These are phyloP conservation scores for Diaporthe citriasiana DNA, from an alignment of 2,329 filamentous ascomycete species.

Conservation along the genomic window DNA sequence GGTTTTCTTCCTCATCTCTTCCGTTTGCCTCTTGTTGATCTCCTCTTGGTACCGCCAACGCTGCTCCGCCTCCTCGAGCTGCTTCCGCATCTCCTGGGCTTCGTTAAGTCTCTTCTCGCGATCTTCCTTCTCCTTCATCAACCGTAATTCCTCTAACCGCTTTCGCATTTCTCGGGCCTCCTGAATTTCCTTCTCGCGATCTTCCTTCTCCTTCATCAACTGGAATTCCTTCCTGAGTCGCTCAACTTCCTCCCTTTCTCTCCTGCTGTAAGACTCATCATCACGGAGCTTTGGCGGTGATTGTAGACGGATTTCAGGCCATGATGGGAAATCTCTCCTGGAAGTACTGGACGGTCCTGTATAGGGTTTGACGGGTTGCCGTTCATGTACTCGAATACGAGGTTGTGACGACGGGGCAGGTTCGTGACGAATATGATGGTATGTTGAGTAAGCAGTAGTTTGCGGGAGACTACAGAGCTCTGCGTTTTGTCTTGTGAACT, in stretches of 20 bases:
- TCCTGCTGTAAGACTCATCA: neutral
- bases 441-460: too few species aligned
- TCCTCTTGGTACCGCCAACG: neutral
- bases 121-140: neutral
- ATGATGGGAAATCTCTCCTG: neutral
- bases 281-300: neutral
- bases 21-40: neutral
- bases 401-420: neutral
- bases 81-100: neutral
- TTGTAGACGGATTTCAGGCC: neutral
- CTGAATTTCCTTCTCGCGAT: neutral
- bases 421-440: neutral
- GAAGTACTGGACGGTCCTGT: neutral
- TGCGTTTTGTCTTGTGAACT: neutral
- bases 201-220: neutral
- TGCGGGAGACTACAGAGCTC: neutral
- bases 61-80: neutral
- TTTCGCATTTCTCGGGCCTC: neutral
- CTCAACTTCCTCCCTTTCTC: neutral
- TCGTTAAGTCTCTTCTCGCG: neutral
- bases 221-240: neutral
- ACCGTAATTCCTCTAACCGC: neutral
- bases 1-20: neutral
- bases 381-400: neutral
- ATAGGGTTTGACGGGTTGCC: neutral